Percentiles rank a stretch among this genome's conserved stretches.
phyloP scores from a whole-genome alignment of 225 moss, liverwort and hornwort genomes.

The Physcomitrium patens region DNA sequence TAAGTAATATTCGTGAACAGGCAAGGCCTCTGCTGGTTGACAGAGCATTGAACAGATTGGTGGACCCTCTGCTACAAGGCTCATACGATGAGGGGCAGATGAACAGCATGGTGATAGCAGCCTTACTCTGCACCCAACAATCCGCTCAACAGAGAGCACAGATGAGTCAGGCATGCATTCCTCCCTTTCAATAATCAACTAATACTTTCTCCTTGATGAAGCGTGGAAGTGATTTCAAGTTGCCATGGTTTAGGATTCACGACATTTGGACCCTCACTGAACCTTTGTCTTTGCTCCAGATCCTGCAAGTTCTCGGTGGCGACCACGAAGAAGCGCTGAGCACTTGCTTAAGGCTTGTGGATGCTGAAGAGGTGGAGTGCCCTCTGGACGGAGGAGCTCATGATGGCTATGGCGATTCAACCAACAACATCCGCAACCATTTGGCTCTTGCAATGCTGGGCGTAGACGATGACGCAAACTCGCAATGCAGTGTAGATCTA shows the following conservation, averaged over 20 bases:
- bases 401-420: neutral
- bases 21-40: conserved; percentile 60
- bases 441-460: conserved; percentile 66
- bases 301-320: conserved; percentile 45
- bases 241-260: too few species aligned
- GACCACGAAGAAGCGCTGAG: conserved; percentile 31
- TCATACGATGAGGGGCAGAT: conserved; percentile 47
- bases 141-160: conserved; percentile 52
- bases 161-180: conserved; percentile 46
- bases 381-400: neutral
- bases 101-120: conserved; percentile 50
- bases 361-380: conserved; percentile 35
- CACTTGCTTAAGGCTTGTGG: conserved; percentile 23
- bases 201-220: neutral
- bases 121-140: conserved; percentile 53
- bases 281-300: conserved; percentile 25
- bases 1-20: conserved; percentile 30
- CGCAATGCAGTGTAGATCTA: conserved; percentile 51
- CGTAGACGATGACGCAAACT: conserved; percentile 57
- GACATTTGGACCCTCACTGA: neutral
- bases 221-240: neutral
- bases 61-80: conserved; percentile 51
- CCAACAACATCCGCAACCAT: conserved; percentile 45
- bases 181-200: neutral
- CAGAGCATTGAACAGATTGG: conserved; percentile 42